A percentile compares a stretch with the other conserved stretches of the same genome.
phyloP scores from a whole-genome alignment of 805 yeast species.

The Saccharomyces paradoxus region DNA sequence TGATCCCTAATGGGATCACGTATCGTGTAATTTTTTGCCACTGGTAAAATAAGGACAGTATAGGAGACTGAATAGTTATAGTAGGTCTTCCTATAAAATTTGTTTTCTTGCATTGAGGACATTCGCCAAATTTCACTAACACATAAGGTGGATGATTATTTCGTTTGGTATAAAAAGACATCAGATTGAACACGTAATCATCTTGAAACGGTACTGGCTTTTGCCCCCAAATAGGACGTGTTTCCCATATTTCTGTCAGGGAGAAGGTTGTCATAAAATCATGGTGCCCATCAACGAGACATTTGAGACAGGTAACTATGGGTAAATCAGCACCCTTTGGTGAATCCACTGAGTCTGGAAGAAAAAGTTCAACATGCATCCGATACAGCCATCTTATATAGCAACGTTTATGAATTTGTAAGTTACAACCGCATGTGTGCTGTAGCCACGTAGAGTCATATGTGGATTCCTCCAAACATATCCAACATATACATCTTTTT shows the following conservation, averaged over 20 bases:
- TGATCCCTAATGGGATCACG: slow-evolving; percentile 1
- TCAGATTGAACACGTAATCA: background rate
- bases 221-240: background rate
- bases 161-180: background rate
- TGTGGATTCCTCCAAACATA: slow-evolving; percentile 22
- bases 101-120: slow-evolving; percentile 19
- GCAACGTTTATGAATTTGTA: slow-evolving; percentile 26
- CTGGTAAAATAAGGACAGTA: background rate
- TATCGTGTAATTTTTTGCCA: slow-evolving; percentile 3
- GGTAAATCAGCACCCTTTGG: background rate
- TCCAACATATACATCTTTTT: slow-evolving; percentile 21
- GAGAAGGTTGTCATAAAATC: background rate
- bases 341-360: background rate
- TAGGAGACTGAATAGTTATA: slow-evolving; percentile 1
- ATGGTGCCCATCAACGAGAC: background rate
- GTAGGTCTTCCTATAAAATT: slow-evolving; percentile 5
- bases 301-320: background rate
- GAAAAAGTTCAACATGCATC: slow-evolving; percentile 3
- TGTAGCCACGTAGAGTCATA: slow-evolving; percentile 15
- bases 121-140: slow-evolving; percentile 6
- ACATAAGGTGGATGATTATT: slow-evolving; percentile 9
- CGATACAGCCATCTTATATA: slow-evolving; percentile 19
- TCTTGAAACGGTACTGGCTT: background rate
- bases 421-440: slow-evolving; percentile 27
- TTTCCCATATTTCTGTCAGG: background rate